Percentiles rank a stretch among this genome's conserved stretches.
Conservation (phyloP, 2,329 filamentous ascomycete genomes). For the Sporothrix variecibatus region DNA sequence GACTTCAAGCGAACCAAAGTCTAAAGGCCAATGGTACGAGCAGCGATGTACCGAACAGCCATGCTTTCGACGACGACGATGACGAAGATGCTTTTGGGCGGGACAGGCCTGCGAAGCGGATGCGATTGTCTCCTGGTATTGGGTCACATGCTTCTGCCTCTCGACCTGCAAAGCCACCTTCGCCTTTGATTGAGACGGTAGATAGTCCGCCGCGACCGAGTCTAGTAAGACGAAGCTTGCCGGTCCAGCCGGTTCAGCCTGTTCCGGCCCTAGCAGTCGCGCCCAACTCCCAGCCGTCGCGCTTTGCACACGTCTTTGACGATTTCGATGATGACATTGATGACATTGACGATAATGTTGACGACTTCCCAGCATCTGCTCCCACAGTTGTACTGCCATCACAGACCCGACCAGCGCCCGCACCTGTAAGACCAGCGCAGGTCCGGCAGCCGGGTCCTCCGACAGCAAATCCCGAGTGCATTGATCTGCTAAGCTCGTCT, state of each 20-base stretch:
- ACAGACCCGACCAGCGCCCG: background rate
- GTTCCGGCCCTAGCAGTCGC: background rate
- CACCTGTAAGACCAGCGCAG: background rate
- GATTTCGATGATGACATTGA: background rate
- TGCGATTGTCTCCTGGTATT: background rate
- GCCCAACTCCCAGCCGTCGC: background rate
- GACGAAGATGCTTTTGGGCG: background rate
- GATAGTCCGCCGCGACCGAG: background rate
- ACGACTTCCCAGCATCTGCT: background rate
- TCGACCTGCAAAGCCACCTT: background rate
- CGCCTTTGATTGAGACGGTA: background rate
- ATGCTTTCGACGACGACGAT: background rate
- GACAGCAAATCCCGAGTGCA: background rate
- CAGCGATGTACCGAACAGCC: background rate
- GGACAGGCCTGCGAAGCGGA: conserved; percentile 1
- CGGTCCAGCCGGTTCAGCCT: background rate
- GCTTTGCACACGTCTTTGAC: background rate
- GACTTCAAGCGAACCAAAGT: background rate
- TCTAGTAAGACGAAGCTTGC: background rate
- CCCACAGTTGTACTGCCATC: background rate
- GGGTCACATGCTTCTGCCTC: background rate
- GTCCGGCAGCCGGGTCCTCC: background rate
- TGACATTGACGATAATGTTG: background rate
- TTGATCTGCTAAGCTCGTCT: conserved; percentile 29
- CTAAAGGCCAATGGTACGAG: background rate